Conservation (phyloP, 1,284 basidiomycete species). For the Cutaneotrichosporon cutaneum region DNA sequence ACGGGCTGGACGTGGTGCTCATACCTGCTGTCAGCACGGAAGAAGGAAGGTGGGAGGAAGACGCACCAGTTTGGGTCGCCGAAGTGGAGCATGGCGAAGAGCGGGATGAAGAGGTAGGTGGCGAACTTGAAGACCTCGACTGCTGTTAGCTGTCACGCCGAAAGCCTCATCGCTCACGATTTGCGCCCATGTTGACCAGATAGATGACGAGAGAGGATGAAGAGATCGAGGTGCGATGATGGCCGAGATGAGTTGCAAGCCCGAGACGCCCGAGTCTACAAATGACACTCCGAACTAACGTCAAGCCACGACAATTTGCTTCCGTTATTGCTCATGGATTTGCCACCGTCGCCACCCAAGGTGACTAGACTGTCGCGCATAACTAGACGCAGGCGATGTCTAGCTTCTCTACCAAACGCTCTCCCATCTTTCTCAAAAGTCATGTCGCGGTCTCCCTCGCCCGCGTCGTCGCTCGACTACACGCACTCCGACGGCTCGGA, state of each 20-base stretch:
- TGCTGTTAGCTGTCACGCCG: slow-evolving; percentile 26
- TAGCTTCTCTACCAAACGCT: background rate
- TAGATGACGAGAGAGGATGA: background rate
- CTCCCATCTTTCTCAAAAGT: slow-evolving; percentile 1
- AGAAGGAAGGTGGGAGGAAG: background rate
- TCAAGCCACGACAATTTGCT: slow-evolving; percentile 10
- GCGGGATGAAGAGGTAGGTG: slow-evolving; percentile 83
- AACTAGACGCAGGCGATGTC: too few relatives aligned
- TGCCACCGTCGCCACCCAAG: slow-evolving; percentile 11
- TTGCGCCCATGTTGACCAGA: slow-evolving; percentile 23
- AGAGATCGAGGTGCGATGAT: background rate
- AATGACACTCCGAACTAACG: slow-evolving; percentile 3
- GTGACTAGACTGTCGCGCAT: background rate
- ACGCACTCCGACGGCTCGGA: slow-evolving; percentile 43
- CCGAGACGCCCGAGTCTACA: background rate
- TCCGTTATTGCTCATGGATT: slow-evolving; percentile 11
- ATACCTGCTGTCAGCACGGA: slow-evolving; percentile 25
- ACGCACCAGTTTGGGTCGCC: slow-evolving; percentile 81
- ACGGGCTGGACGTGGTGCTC: slow-evolving; percentile 30
- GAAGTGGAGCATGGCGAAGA: slow-evolving; percentile 78
- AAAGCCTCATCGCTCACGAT: too few relatives aligned
- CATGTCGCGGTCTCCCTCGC: slow-evolving; percentile 47
- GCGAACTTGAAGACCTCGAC: slow-evolving; percentile 85
- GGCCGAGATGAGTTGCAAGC: background rate
- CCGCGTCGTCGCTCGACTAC: slow-evolving; percentile 50